Conservation (phyloP, 768 basidiomycete species). For the Suillus lakei region DNA sequence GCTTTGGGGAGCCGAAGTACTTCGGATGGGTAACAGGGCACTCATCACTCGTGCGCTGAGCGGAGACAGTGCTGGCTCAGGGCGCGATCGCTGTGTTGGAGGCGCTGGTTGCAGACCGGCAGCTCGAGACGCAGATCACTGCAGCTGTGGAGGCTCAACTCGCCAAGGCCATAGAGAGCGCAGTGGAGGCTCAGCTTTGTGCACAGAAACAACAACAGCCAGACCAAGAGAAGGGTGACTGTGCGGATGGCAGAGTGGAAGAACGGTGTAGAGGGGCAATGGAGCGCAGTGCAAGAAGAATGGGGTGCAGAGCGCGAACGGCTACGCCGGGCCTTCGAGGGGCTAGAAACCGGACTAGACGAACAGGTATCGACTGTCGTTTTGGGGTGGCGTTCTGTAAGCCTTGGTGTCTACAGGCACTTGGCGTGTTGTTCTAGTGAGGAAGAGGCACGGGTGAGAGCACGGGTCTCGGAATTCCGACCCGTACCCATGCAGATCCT, state of each 20-base stretch:
- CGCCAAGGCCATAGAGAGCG: conserved; percentile 42
- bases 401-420: too few relatives aligned
- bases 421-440: too few relatives aligned
- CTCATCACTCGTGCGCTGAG: neutral
- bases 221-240: conserved; percentile 48
- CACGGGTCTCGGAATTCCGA: too few relatives aligned
- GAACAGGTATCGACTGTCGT: conserved; percentile 42
- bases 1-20: neutral
- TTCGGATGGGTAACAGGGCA: neutral
- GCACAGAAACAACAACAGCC: conserved; percentile 2
- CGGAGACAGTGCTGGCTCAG: too few relatives aligned
- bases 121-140: conserved; percentile 42
- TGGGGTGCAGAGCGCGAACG: conserved; percentile 85
- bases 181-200: conserved; percentile 1
- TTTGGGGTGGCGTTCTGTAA: too few relatives aligned
- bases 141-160: conserved; percentile 37
- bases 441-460: too few relatives aligned
- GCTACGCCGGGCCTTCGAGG: conserved; percentile 71
- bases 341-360: conserved; percentile 76
- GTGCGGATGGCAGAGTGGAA: conserved; percentile 74
- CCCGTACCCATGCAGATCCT: too few relatives aligned
- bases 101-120: conserved; percentile 58
- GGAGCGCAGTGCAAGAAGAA: conserved; percentile 77
- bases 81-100: conserved; percentile 72
- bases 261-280: conserved; percentile 77